Evolutionary conservation across 1,284 basidiomycete genomes (phyloP).

Genomic region (Trichosporon ovoides): DNA sequence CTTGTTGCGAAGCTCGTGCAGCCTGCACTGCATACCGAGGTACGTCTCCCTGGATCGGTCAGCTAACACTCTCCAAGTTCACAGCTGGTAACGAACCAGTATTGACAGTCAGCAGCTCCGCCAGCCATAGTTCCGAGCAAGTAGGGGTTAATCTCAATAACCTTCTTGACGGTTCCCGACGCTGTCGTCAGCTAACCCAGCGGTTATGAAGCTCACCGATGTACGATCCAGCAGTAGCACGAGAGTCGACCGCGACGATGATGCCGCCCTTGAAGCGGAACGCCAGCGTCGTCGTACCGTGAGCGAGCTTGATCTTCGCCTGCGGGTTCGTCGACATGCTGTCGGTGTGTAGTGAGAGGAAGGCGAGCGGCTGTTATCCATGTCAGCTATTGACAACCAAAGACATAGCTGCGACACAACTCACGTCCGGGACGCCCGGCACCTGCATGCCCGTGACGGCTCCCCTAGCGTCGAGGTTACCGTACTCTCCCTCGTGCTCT

Average conservation of each 20-base stretch:
- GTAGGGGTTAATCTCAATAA: slow-evolving; percentile 99
- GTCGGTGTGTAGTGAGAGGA: slow-evolving; percentile 84
- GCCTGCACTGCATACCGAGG: slow-evolving; percentile 92
- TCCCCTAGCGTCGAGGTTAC: slow-evolving; percentile 48
- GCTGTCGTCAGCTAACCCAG: slow-evolving; percentile 52
- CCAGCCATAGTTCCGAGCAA: slow-evolving; percentile 98
- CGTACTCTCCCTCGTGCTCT: slow-evolving; percentile 63
- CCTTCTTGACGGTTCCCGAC: slow-evolving; percentile 94
- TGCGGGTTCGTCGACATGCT: slow-evolving; percentile 79
- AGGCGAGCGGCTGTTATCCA: slow-evolving; percentile 68
- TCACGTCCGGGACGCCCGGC: slow-evolving; percentile 45
- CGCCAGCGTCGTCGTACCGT: slow-evolving; percentile 97
- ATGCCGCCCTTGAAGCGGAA: slow-evolving; percentile 97
- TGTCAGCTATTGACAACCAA: slow-evolving; percentile 5
- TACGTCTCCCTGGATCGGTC: slow-evolving; percentile 78
- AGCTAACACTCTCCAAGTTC: slow-evolving; percentile 1
- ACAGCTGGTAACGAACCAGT: slow-evolving; percentile 37
- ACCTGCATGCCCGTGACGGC: slow-evolving; percentile 42
- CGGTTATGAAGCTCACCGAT: slow-evolving; percentile 58
- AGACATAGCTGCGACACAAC: slow-evolving; percentile 16
- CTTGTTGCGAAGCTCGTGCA: slow-evolving; percentile 94
- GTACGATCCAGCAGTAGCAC: slow-evolving; percentile 95
- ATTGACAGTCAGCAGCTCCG: slow-evolving; percentile 68
- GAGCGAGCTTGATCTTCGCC: slow-evolving; percentile 96
- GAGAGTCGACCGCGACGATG: slow-evolving; percentile 94